Conservation (phyloP, 306 rosid genomes). For the Castanopsis chinensis region DNA sequence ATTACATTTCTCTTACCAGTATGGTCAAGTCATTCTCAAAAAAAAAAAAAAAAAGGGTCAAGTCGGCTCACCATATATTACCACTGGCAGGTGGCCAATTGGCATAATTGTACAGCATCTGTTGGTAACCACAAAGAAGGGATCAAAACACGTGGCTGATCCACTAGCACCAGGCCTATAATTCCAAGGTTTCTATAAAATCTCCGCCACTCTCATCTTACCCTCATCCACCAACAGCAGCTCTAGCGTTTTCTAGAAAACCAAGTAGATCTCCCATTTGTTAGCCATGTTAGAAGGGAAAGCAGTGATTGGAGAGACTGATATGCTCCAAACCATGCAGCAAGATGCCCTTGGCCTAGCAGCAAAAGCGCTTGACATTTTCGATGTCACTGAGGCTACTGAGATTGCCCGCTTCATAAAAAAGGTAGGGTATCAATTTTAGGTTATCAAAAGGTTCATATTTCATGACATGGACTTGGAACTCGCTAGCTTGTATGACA, state of each 20-base stretch:
- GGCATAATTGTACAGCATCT: conserved; percentile 6
- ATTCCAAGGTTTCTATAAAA: background rate
- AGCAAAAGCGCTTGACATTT: conserved; percentile 82
- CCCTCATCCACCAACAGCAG: conserved; percentile 4
- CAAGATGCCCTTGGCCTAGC: conserved; percentile 67
- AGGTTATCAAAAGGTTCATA: background rate
- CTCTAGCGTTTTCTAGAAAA: too few relatives aligned
- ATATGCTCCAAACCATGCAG: conserved; percentile 82
- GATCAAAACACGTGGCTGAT: background rate
- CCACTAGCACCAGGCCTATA: background rate
- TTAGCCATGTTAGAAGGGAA: conserved; percentile 78
- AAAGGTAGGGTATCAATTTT: conserved; percentile 29
- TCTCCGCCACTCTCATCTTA: conserved; percentile 2
- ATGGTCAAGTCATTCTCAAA: conserved; percentile 10
- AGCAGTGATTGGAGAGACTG: conserved; percentile 80
- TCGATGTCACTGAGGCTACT: conserved; percentile 80
- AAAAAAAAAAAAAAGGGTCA: too few relatives aligned
- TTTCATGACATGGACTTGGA: background rate
- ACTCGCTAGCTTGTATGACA: background rate
- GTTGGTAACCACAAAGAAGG: conserved; percentile 22
- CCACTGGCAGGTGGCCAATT: background rate
- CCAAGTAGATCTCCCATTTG: background rate
- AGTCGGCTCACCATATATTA: background rate
- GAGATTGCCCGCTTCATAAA: conserved; percentile 82
- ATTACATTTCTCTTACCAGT: too few relatives aligned